Base-by-base conservation (phyloP, 345 rosid species). In the Citrus hindsii region DNA sequence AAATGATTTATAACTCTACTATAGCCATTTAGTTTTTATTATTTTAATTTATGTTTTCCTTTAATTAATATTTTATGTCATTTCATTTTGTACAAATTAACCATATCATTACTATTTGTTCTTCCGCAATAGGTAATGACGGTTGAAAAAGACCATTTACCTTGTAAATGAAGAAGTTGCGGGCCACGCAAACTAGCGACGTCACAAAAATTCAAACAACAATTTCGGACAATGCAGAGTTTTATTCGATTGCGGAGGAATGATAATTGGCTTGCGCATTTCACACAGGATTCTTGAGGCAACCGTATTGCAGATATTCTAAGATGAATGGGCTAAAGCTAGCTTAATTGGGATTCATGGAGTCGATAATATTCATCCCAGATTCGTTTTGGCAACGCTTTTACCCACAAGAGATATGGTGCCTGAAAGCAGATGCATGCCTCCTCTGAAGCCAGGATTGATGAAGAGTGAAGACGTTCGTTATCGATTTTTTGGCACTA, bases 281-380 rank as follows among this genome's bases (percentile, higher is more conserved):
- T 72, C 79, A 7, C 85, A 79, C 40, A 76, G 80, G 58, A 66
- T 83, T 19, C 66, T 32, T 67, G 83, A 79, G 40, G 79, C 74
- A n/a, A 18, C 69, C 13, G 32, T 71, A 10, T 30, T 30, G 18
- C 59, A 25, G 27, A 60, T 32, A 4, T 77, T 83, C 46, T 4
- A 61, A 7, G 22, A 61, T 1, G 60, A 53, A 0, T 79, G 78
- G 83, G 67, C 81, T 5, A 71, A n/a, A 7, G 61, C 84, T 1
- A 12, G 63, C 27, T 55, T 51, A 12, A 9, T 18, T 9, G 82
- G 79, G 69, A 27, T 74, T 24, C 37, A 19, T 16, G 2, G 46
- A 35, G 51, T 73, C 35, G 12, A 10, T 32, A 4, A 5, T 53
- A 53, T 18, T 53, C 53, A 19, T 35, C 67, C 33, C 0, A 32